Percentiles rank a stretch among this genome's conserved stretches.
These are phyloP conservation scores for Podospora pseudoanserina DNA, from an alignment of 495 filamentous ascomycete genomes.

Conservation along the genomic window DNA sequence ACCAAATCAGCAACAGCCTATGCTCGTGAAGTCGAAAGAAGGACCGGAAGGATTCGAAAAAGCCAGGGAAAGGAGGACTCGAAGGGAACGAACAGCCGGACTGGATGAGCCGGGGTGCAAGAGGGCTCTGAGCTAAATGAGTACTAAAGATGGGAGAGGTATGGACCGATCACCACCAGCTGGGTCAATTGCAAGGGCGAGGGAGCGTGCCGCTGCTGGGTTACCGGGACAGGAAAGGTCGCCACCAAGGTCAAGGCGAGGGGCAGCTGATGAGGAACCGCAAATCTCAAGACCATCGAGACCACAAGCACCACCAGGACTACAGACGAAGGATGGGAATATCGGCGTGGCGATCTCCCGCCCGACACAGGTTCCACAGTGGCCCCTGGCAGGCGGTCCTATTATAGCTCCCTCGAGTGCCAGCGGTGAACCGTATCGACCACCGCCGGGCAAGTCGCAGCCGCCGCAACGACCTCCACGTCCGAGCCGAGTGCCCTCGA, in stretches of 20 bases:
- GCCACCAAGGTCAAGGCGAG: constrained; percentile 22
- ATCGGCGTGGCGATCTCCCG: constrained; percentile 50
- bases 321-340: constrained; percentile 40
- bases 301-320: constrained; percentile 34
- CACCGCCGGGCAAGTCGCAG: constrained; percentile 50
- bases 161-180: constrained; percentile 39
- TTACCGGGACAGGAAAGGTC: constrained; percentile 23
- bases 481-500: constrained; percentile 57
- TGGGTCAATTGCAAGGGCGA: constrained; percentile 48
- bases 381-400: constrained; percentile 48
- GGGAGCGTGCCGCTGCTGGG: constrained; percentile 39
- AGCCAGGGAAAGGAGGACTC: constrained; percentile 19
- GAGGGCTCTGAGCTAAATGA: constrained; percentile 42
- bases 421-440: constrained; percentile 43
- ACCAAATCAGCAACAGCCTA: constrained; percentile 22
- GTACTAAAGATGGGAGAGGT: constrained; percentile 47
- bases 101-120: constrained; percentile 27
- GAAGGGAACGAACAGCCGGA: constrained; percentile 10
- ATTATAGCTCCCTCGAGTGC: constrained; percentile 36
- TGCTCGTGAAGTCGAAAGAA: constrained; percentile 28
- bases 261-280: constrained; percentile 39
- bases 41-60: constrained; percentile 25
- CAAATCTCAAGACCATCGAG: constrained; percentile 49
- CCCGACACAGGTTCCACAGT: constrained; percentile 51
- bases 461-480: constrained; percentile 66